phyloP scores from a whole-genome alignment of 805 yeast genomes.

The Brettanomyces custersianus region DNA sequence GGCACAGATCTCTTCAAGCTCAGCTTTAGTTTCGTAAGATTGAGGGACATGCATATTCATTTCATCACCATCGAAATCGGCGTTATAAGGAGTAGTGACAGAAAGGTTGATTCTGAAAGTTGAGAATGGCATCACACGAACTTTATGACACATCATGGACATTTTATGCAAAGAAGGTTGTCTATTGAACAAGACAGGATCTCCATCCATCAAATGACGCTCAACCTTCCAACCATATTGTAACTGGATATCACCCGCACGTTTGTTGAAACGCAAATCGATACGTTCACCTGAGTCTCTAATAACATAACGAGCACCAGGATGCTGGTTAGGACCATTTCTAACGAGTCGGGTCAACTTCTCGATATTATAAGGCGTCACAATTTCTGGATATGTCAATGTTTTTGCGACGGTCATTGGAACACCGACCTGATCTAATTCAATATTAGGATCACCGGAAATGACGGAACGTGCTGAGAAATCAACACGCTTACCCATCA shows the following conservation, averaged over 20 bases:
- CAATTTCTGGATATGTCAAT: conserved; percentile 92
- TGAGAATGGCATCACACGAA: conserved; percentile 96
- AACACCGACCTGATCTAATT: conserved; percentile 97
- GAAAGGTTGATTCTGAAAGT: conserved; percentile 94
- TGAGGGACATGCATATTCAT: conserved; percentile 99
- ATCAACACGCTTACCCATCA: conserved; percentile 99
- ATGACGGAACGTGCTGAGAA: conserved; percentile 98
- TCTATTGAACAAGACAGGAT: conserved; percentile 96
- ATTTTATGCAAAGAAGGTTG: conserved; percentile 98
- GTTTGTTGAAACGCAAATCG: conserved; percentile 90
- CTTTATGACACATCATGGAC: conserved; percentile 99
- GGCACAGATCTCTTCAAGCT: conserved; percentile 87
- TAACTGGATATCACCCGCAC: conserved; percentile 96
- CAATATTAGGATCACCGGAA: conserved; percentile 98
- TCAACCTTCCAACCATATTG: conserved; percentile 99
- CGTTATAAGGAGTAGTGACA: conserved; percentile 98
- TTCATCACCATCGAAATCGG: conserved; percentile 99
- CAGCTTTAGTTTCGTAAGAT: conserved; percentile 96
- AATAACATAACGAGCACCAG: conserved; percentile 97
- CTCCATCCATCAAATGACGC: conserved; percentile 95
- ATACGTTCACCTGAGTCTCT: conserved; percentile 99
- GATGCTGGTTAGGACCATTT: conserved; percentile 98
- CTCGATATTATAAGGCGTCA: conserved; percentile 95
- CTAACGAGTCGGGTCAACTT: conserved; percentile 86
- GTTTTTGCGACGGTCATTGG: conserved; percentile 96